These are phyloP conservation scores for Rutstroemia sp. DNA, from an alignment of 2,329 filamentous ascomycete genomes.

Conservation along the genomic window DNA sequence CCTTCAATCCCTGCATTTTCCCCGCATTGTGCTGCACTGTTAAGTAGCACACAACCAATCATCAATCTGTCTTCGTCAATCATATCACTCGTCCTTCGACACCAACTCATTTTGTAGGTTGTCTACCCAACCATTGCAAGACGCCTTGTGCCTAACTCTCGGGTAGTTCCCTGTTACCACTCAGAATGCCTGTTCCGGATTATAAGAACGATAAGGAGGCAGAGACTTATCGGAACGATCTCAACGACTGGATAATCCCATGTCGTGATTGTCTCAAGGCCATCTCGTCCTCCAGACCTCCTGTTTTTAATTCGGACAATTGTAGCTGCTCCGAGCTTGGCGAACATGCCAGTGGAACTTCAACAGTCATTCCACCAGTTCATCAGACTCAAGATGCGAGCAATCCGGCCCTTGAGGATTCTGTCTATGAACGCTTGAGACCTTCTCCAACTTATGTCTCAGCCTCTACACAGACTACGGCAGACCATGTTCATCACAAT, in stretches of 20 bases:
- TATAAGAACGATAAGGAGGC: constrained; percentile 9
- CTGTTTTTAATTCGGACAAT: constrained; percentile 21
- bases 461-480: background rate
- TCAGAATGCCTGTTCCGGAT: constrained; percentile 9
- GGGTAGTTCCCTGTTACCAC: constrained; percentile 8
- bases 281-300: constrained; percentile 20
- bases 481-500: background rate
- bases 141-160: constrained; percentile 2
- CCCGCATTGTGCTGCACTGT: background rate
- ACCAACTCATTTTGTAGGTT: constrained; percentile 12
- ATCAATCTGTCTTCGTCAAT: constrained; percentile 17
- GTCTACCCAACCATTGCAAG: background rate
- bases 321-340: constrained; percentile 21
- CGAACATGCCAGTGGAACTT: background rate
- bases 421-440: background rate
- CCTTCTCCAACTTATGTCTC: background rate
- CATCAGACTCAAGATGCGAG: background rate
- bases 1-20: too few relatives aligned
- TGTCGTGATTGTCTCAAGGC: constrained; percentile 19
- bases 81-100: constrained; percentile 13
- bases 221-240: constrained; percentile 10
- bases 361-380: background rate
- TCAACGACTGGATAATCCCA: constrained; percentile 13
- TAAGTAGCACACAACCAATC: background rate
- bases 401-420: constrained; percentile 12